phyloP scores from a whole-genome alignment of 805 yeast species.

The Candida sakaeoensis region DNA sequence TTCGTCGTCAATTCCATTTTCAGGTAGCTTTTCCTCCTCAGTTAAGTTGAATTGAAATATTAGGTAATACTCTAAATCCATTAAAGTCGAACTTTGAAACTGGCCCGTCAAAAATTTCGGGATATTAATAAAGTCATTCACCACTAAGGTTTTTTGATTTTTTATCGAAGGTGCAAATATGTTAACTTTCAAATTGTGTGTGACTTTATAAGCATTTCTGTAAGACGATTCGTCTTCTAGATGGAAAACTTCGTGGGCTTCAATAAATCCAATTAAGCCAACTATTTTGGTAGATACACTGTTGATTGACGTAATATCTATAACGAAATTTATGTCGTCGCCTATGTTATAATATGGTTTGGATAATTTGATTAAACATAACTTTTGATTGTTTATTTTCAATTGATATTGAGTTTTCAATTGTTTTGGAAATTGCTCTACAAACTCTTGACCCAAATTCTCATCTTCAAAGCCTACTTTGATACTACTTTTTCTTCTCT shows the following conservation, averaged over 20 bases:
- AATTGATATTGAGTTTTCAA: constrained; percentile 36
- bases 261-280: constrained; percentile 33
- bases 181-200: constrained; percentile 31
- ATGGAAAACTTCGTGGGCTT: constrained; percentile 38
- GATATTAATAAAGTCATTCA: constrained; percentile 27
- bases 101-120: constrained; percentile 31
- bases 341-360: constrained; percentile 36
- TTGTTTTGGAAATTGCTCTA: constrained; percentile 27
- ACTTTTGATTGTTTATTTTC: constrained; percentile 26
- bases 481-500: constrained; percentile 27
- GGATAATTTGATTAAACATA: constrained; percentile 32
- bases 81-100: constrained; percentile 32
- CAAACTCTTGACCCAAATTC: constrained; percentile 9
- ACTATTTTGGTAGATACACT: constrained; percentile 21
- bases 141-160: constrained; percentile 11
- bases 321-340: constrained; percentile 31
- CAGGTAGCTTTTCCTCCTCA: constrained; percentile 16
- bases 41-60: constrained; percentile 34
- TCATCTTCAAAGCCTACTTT: constrained; percentile 13
- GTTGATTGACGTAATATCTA: constrained; percentile 23
- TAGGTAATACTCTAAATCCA: constrained; percentile 33
- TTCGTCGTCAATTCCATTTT: background rate
- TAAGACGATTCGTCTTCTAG: constrained; percentile 11
- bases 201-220: constrained; percentile 30
- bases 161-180: constrained; percentile 25